phyloP scores from a whole-genome alignment of 371 early-diverging fungal genomes.

The Mucor circinelloides region DNA sequence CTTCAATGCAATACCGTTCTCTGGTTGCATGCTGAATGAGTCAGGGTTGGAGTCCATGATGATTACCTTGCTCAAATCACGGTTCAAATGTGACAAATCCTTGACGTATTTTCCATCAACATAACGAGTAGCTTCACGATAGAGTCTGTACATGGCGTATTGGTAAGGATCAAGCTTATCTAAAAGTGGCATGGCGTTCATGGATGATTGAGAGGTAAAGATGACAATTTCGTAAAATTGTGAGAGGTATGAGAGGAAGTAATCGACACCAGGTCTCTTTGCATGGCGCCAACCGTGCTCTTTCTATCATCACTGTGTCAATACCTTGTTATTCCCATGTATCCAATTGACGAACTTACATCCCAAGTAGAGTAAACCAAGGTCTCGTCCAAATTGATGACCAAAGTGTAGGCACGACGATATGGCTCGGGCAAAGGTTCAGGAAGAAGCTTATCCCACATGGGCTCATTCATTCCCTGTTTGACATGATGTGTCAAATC shows the following conservation, averaged over 20 bases:
- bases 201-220: conserved; percentile 81
- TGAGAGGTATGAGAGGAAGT: conserved; percentile 88
- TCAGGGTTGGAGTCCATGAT: conserved; percentile 89
- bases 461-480: conserved; percentile 60
- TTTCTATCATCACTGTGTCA: conserved; percentile 42
- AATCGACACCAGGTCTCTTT: conserved; percentile 94
- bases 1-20: conserved; percentile 84
- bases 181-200: conserved; percentile 79
- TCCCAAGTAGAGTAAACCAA: conserved; percentile 92
- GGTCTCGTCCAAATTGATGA: conserved; percentile 93
- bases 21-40: conserved; percentile 84
- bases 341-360: conserved; percentile 47
- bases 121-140: conserved; percentile 87
- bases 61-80: conserved; percentile 91
- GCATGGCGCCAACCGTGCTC: conserved; percentile 94
- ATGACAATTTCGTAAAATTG: conserved; percentile 95
- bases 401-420: conserved; percentile 86
- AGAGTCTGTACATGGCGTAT: conserved; percentile 84
- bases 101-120: conserved; percentile 86
- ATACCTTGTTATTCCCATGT: background rate
- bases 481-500: background rate
- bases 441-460: conserved; percentile 86
- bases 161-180: conserved; percentile 90
- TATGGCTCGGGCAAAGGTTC: conserved; percentile 84
- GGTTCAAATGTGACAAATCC: conserved; percentile 91